These are phyloP conservation scores for Arctium minus DNA, from an alignment of 129 eudicot genomes.

Conservation along the genomic window DNA sequence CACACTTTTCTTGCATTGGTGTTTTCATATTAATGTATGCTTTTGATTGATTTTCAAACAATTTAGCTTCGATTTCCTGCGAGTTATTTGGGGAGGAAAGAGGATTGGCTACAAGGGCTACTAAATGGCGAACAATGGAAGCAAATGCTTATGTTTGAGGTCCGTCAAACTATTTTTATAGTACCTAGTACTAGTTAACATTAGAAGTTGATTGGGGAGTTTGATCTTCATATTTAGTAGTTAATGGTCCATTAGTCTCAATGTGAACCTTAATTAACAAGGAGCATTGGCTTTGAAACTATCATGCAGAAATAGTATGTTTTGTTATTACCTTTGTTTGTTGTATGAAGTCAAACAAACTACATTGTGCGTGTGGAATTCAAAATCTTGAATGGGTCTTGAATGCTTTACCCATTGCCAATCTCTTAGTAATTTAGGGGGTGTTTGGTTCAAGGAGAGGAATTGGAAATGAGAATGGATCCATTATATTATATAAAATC, in stretches of 20 bases:
- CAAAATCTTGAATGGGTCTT: background rate
- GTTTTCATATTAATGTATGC: background rate
- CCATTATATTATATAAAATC: background rate
- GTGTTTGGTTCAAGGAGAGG: too few relatives aligned
- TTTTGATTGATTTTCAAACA: background rate
- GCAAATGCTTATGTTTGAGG: background rate
- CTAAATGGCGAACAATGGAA: background rate
- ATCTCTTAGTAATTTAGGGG: too few relatives aligned
- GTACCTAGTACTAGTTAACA: background rate
- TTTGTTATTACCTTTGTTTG: background rate
- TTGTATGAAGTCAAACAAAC: background rate
- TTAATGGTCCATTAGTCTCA: background rate
- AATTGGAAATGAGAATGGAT: too few relatives aligned
- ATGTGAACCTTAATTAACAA: background rate
- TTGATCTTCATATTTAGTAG: background rate
- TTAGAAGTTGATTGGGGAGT: background rate
- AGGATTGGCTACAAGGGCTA: background rate
- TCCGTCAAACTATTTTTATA: background rate
- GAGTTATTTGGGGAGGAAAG: background rate
- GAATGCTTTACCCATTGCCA: background rate
- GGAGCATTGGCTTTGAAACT: background rate
- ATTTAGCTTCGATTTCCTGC: background rate
- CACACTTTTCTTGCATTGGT: background rate
- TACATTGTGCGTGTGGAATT: background rate
- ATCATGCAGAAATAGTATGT: background rate